A percentile compares a stretch with the other conserved stretches of the same genome.
phyloP scores from a whole-genome alignment of 2,329 filamentous ascomycete genomes.

The Nakataea oryzae region DNA sequence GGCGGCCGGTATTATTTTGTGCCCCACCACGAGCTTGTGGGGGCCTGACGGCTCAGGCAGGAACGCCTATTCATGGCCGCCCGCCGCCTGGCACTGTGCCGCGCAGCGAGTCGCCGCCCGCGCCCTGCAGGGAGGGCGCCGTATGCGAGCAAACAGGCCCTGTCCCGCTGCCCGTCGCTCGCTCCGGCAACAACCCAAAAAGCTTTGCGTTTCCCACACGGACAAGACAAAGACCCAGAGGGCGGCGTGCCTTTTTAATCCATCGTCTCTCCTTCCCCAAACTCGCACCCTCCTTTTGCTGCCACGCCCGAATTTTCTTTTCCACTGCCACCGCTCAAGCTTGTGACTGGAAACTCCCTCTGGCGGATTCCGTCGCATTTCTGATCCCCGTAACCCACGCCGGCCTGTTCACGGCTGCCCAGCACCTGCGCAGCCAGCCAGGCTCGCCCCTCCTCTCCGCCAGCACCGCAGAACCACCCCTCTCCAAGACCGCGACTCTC shows the following conservation, averaged over 20 bases:
- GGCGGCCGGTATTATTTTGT: neutral
- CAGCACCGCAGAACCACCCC: slow-evolving; percentile 1
- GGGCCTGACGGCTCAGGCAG: neutral
- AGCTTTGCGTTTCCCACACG: neutral
- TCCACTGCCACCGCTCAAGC: neutral
- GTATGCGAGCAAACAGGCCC: neutral
- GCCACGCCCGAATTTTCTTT: neutral
- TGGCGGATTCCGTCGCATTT: neutral
- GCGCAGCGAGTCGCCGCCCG: neutral
- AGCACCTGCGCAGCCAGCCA: neutral
- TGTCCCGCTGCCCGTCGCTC: neutral
- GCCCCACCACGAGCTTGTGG: neutral
- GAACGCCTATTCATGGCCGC: neutral
- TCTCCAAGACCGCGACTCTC: slow-evolving; percentile 7
- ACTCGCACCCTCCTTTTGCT: neutral
- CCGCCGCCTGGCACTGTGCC: neutral
- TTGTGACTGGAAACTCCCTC: neutral
- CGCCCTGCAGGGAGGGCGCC: neutral
- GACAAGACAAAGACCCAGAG: neutral
- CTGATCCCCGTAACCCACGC: neutral
- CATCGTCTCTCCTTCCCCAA: neutral
- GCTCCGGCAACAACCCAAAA: neutral
- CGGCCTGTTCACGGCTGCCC: neutral
- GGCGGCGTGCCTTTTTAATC: neutral
- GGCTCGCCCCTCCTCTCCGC: neutral